Evolutionary conservation across 352 stramenopile genomes (phyloP).

Genomic region (Globisporangium ultimum): DNA sequence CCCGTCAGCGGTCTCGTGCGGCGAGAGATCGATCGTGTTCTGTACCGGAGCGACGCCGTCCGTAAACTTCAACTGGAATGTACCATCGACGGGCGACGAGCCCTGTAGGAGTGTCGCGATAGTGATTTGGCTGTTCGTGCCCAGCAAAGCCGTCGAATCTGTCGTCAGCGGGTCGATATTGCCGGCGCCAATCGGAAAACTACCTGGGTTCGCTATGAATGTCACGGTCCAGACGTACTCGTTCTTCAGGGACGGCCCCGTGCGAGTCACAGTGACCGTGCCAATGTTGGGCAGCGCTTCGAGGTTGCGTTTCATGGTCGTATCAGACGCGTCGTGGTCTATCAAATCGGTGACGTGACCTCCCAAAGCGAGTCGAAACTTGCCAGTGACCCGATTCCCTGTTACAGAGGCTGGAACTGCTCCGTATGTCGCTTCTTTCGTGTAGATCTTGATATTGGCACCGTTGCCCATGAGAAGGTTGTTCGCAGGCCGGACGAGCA

Average conservation of each 20-base stretch:
- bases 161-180: constrained; percentile 47
- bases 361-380: constrained; percentile 87
- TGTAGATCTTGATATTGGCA: constrained; percentile 75
- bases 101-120: constrained; percentile 37
- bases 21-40: constrained; percentile 45
- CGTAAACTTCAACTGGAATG: constrained; percentile 51
- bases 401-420: constrained; percentile 47
- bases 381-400: constrained; percentile 88
- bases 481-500: constrained; percentile 75
- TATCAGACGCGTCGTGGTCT: constrained; percentile 90
- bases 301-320: constrained; percentile 87
- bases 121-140: constrained; percentile 34
- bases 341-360: constrained; percentile 88
- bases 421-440: constrained; percentile 43
- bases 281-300: constrained; percentile 94
- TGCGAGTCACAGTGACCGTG: constrained; percentile 82
- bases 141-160: constrained; percentile 41
- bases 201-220: constrained; percentile 91
- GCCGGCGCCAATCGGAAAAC: constrained; percentile 83
- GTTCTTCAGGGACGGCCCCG: constrained; percentile 78
- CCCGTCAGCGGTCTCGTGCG: constrained; percentile 39
- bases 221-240: constrained; percentile 94
- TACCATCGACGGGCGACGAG: constrained; percentile 57
- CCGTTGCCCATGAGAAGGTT: constrained; percentile 87
- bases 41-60: constrained; percentile 24